Base-by-base conservation (phyloP, 768 basidiomycete genomes). In the Pleurotus djamor region DNA sequence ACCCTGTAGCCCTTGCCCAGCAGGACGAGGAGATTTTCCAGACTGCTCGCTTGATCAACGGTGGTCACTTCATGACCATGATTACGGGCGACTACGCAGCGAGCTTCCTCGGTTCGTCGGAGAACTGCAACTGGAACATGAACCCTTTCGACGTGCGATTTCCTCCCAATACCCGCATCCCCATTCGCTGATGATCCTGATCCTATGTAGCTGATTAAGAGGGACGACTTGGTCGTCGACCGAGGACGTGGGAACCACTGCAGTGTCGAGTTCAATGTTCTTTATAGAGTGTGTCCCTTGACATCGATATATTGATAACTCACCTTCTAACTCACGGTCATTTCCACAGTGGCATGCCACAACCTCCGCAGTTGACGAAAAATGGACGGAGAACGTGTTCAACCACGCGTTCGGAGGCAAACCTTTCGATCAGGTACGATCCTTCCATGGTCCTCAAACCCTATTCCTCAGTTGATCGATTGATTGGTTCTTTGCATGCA, bases 171-270 rank as follows among this genome's bases (percentile, higher is more conserved):
- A 7, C 34, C 2, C 34, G 3, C 45, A 36, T 34, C 17, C 7
- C 33, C 12, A 8, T 47, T 7, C 10, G 21, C 14, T 6, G 21
- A 13, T 41, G 4, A 32, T 10, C 44, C 44, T 8, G 9, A 33
- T 59, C 33, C 48, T 28, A 1, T 17, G 9, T 54, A 76, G 68
- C 58, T 76, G 13, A 82, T 84, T 48, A 66, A 74, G 14, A 55
- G 16, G 14, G 69, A 71, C 34, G 70, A 78, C 12, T 59, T 66
- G 1, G 62, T 67, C 45, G 72, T 78, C 1, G 63, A 63, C 1
- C 78, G 84, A 5, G 90, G 88, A 4, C 72, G 77, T 50, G 89
- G 89, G 12, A 89, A 90, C 63, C 82, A 82, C 59, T 78, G 79
- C 58, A 89, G 87, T 34, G 76, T 88, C 34, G 90, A 91, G 66